phyloP scores from a whole-genome alignment of 2,329 filamentous ascomycete genomes.

The Teratosphaeriaceae sp. region DNA sequence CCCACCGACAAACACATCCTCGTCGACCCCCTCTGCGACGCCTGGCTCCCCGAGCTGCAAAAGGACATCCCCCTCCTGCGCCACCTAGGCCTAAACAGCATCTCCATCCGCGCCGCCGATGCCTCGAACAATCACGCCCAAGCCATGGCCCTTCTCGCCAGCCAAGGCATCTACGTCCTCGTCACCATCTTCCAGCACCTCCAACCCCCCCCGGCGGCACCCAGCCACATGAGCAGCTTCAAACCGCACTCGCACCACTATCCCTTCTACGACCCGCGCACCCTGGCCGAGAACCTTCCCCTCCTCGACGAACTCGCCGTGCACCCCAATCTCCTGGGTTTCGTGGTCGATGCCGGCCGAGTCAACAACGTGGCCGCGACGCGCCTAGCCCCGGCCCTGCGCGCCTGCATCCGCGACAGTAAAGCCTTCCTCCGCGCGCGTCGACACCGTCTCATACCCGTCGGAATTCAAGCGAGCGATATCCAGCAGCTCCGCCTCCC shows the following conservation, averaged over 20 bases:
- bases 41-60: slow-evolving; percentile 10
- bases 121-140: slow-evolving; percentile 8
- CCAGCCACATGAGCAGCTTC: neutral
- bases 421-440: slow-evolving; percentile 16
- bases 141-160: slow-evolving; percentile 13
- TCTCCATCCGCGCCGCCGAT: slow-evolving; percentile 11
- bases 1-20: neutral
- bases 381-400: slow-evolving; percentile 13
- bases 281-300: slow-evolving; percentile 8
- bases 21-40: slow-evolving; percentile 12
- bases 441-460: slow-evolving; percentile 9
- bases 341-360: slow-evolving; percentile 7
- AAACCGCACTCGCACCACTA: slow-evolving; percentile 1
- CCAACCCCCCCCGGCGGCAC: neutral
- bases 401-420: slow-evolving; percentile 14
- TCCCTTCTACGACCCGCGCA: slow-evolving; percentile 6
- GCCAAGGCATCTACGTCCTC: slow-evolving; percentile 17
- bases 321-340: slow-evolving; percentile 16
- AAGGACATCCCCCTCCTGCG: slow-evolving; percentile 14
- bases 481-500: neutral
- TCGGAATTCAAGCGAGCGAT: slow-evolving; percentile 10
- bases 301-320: slow-evolving; percentile 13
- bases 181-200: slow-evolving; percentile 11
- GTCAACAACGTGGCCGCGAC: slow-evolving; percentile 5
- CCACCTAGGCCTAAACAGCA: slow-evolving; percentile 16